Evolutionary conservation across 2,329 filamentous ascomycete species (phyloP), one percentile per base, ranked within the genome.

Genomic region (Scytalidium lignicola): DNA sequence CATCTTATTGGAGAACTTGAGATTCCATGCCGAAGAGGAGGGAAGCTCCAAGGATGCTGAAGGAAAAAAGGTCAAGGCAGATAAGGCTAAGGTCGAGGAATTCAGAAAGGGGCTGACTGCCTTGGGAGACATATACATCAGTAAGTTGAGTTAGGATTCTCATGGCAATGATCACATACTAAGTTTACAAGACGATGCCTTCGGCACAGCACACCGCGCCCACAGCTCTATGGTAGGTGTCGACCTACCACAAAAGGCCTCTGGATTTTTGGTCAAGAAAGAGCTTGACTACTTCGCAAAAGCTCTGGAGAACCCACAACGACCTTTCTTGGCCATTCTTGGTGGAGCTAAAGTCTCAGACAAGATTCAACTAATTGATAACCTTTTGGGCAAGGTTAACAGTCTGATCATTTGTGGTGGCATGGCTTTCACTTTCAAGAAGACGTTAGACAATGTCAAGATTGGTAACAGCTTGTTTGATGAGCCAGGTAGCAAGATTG

Each of bases 351-450:
- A 99, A 82, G 90, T 99, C 61, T 95, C 90, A 41, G 93, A 99
- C 82, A 99, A 99, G 86, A 99, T 99, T 71, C 90, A 96, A 79
- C 82, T 99, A 63, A 97, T 99, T 68, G 91, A 99, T 76, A 99
- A 99, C 80, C 80, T 99, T 59, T 86, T 99, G 60, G 88, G 90
- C 73, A 97, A 99, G 82, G 91, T 99, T 71, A 82, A 99, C 81
- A 93, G 86, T 70, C 82, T 99, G 59, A 87, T 99, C 73, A 86
- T 99, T 74, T 96, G 92, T 70, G 93, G 93, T 67, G 93, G 83
- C 64, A 99, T 99, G 93, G 91, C 93, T 55, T 99, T 97, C 78
- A 99, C 93, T 63, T 99, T 99, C 83, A 97, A 97, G 82, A 99
- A 99, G 83, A 92, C 90, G n/a, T 81, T 97, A 50, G 82, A 96